Conservation (phyloP, 148 eudicot species). For the Amaranthus palmeri region DNA sequence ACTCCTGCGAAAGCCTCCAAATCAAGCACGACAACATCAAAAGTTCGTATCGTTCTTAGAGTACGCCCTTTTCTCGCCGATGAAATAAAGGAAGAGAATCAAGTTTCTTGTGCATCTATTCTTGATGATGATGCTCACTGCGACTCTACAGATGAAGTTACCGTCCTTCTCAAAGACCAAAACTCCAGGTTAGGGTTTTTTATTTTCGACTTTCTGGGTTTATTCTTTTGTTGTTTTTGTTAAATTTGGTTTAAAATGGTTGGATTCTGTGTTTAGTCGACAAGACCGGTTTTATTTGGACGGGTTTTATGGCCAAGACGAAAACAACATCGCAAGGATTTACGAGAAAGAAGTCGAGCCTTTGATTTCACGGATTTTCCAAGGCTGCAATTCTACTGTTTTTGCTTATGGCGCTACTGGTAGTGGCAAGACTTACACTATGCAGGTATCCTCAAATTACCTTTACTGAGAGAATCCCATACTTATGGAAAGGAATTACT, state of each 20-base stretch:
- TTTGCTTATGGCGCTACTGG: conserved; percentile 98
- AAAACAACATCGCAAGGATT: conserved; percentile 48
- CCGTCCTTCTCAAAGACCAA: conserved; percentile 70
- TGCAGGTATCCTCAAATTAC: conserved; percentile 57
- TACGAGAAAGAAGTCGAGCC: conserved; percentile 73
- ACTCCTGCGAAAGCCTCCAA: conserved; percentile 37
- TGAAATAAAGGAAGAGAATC: conserved; percentile 34
- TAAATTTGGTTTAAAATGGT: background rate
- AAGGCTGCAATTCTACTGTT: conserved; percentile 74
- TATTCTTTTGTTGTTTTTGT: background rate
- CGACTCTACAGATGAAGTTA: conserved; percentile 41
- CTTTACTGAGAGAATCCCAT: too few relatives aligned
- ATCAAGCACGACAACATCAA: conserved; percentile 27
- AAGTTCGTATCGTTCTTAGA: conserved; percentile 64
- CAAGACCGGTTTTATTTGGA: conserved; percentile 78
- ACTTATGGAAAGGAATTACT: too few relatives aligned
- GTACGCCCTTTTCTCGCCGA: conserved; percentile 71
- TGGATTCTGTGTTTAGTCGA: conserved; percentile 43
- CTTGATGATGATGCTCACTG: conserved; percentile 15
- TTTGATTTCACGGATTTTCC: conserved; percentile 58
- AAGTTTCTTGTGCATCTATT: conserved; percentile 47
- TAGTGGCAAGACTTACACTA: conserved; percentile 90
- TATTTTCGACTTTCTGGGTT: background rate
- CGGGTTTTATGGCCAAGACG: conserved; percentile 61
- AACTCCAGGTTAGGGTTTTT: conserved; percentile 41